Evolutionary conservation across 257 asterid genomes (phyloP).

Genomic region (Nyctanthes arbortristis): DNA sequence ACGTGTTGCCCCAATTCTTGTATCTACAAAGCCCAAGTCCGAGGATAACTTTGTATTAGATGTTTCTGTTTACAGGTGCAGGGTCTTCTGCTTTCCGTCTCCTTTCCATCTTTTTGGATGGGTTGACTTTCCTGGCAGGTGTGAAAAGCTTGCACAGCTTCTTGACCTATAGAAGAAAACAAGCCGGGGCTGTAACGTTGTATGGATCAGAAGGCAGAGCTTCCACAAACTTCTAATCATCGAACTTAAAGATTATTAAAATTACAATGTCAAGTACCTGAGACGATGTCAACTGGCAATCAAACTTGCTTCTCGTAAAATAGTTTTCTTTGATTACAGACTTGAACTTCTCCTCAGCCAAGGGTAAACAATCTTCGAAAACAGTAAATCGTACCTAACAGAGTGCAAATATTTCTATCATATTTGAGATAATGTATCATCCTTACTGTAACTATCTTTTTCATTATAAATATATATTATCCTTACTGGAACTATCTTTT

Average conservation of each 20-base stretch:
- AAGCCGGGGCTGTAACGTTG: slow-evolving; percentile 14
- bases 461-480: no score
- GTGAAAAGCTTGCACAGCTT: slow-evolving; percentile 65
- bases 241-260: neutral
- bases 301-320: slow-evolving; percentile 62
- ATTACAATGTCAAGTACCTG: slow-evolving; percentile 58
- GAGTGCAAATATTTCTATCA: slow-evolving; percentile 20
- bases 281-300: slow-evolving; percentile 60
- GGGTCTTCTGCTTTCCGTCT: slow-evolving; percentile 34
- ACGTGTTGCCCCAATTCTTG: no score
- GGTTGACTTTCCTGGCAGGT: slow-evolving; percentile 37
- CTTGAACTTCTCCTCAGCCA: slow-evolving; percentile 85
- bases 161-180: slow-evolving; percentile 56
- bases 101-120: slow-evolving; percentile 27
- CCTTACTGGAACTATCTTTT: no score
- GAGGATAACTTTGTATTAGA: no score
- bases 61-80: no score
- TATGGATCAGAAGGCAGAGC: slow-evolving; percentile 13
- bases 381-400: slow-evolving; percentile 73
- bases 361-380: slow-evolving; percentile 68
- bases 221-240: slow-evolving; percentile 9
- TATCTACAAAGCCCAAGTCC: no score
- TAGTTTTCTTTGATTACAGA: slow-evolving; percentile 64
- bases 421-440: slow-evolving; percentile 16
- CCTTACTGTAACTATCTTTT: neutral